These are phyloP conservation scores for Kazachstania viticola DNA, from an alignment of 805 yeast species.

Conservation along the genomic window DNA sequence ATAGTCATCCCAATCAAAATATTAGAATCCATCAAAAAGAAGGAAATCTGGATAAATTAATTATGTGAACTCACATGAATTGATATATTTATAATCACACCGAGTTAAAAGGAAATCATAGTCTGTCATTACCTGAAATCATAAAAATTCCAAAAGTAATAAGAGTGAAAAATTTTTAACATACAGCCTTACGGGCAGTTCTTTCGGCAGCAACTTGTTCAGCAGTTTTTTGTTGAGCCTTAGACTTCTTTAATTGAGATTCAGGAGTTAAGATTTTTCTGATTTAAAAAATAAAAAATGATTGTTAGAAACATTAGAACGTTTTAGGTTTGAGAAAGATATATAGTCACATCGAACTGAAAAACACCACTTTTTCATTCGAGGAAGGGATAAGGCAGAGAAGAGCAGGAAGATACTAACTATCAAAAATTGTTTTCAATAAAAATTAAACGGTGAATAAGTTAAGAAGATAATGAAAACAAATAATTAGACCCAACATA, in stretches of 20 bases:
- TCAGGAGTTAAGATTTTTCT: constrained; percentile 54
- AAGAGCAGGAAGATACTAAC: no score
- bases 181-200: constrained; percentile 69
- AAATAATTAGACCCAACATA: no score
- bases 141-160: no score
- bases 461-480: no score
- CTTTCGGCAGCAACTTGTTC: constrained; percentile 73
- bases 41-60: no score
- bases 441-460: constrained; percentile 10
- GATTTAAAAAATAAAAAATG: constrained; percentile 6
- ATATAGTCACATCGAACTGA: constrained; percentile 29
- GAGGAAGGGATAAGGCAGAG: no score
- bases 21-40: no score
- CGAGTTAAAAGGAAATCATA: no score
- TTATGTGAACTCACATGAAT: background rate
- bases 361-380: constrained; percentile 31
- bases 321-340: constrained; percentile 7
- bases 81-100: no score
- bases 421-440: no score
- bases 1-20: no score
- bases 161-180: constrained; percentile 36
- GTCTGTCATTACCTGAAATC: no score
- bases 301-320: constrained; percentile 2
- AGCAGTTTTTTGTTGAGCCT: constrained; percentile 66
- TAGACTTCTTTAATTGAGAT: constrained; percentile 72